These are phyloP conservation scores for Talaromyces verruculosus DNA, from an alignment of 2,329 filamentous ascomycete genomes.

Conservation along the genomic window DNA sequence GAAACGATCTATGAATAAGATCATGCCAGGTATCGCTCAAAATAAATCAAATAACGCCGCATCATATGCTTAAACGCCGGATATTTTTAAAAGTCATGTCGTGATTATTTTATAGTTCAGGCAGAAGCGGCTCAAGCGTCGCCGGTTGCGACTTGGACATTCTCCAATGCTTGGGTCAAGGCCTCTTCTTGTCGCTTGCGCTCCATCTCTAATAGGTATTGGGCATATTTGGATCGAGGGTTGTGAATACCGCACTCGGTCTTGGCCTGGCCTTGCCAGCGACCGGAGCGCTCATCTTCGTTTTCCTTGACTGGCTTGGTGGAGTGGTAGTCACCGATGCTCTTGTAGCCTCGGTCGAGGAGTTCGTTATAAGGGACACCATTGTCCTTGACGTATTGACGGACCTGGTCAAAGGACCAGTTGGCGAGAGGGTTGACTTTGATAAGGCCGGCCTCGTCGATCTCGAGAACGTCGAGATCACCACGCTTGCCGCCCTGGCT, in stretches of 20 bases:
- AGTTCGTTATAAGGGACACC: conserved; percentile 91
- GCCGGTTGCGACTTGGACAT: conserved; percentile 25
- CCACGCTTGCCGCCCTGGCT: conserved; percentile 93
- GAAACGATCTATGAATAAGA: conserved; percentile 13
- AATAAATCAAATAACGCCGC: conserved; percentile 15
- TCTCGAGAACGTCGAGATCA: conserved; percentile 84
- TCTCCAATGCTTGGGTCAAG: conserved; percentile 47
- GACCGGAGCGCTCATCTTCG: conserved; percentile 92
- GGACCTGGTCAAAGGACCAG: conserved; percentile 89
- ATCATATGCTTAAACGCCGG: conserved; percentile 9
- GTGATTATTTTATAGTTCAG: neutral
- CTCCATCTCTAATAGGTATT: conserved; percentile 75
- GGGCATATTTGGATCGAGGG: conserved; percentile 88
- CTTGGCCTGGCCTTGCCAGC: conserved; percentile 96
- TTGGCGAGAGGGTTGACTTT: conserved; percentile 97
- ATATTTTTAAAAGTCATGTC: conserved; percentile 4
- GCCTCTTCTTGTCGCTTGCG: conserved; percentile 63
- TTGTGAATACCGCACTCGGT: conserved; percentile 99
- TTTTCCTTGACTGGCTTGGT: conserved; percentile 85
- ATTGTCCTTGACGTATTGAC: conserved; percentile 80
- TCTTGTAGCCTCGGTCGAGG: conserved; percentile 94
- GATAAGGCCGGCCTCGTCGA: conserved; percentile 86
- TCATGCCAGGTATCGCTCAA: conserved; percentile 13
- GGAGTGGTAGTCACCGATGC: conserved; percentile 96
- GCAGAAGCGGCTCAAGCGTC: conserved; percentile 27